Percentiles rank a stretch among this genome's conserved stretches.
Conservation (phyloP, 2,329 filamentous ascomycete species). For the Claviceps capensis region DNA sequence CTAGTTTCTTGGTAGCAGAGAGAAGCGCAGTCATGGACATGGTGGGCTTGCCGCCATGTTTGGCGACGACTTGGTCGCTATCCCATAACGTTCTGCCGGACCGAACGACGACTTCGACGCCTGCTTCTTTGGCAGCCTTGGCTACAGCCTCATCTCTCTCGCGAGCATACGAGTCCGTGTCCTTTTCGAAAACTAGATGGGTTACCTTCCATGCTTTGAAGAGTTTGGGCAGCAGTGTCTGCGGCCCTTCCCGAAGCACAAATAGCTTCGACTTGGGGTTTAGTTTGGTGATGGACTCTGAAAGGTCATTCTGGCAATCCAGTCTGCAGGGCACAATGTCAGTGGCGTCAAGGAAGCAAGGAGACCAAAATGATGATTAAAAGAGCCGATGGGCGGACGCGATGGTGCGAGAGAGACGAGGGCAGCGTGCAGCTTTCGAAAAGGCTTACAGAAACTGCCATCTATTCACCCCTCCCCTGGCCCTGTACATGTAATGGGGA, state of each 20-base stretch:
- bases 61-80: conserved; percentile 52
- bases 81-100: conserved; percentile 61
- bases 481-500: conserved; percentile 64
- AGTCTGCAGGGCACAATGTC: conserved; percentile 28
- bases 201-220: conserved; percentile 62
- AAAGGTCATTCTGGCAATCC: conserved; percentile 61
- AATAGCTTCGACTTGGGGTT: conserved; percentile 60
- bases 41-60: conserved; percentile 55
- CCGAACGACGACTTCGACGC: conserved; percentile 52
- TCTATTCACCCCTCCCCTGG: conserved; percentile 55
- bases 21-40: conserved; percentile 61
- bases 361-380: background rate
- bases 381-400: no score
- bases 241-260: conserved; percentile 57
- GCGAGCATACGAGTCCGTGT: conserved; percentile 59
- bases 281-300: conserved; percentile 49
- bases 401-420: background rate
- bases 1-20: conserved; percentile 47
- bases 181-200: conserved; percentile 66
- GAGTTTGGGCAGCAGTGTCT: conserved; percentile 57
- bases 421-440: background rate
- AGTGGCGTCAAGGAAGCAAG: background rate
- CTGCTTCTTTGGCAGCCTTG: conserved; percentile 46
- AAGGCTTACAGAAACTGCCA: conserved; percentile 53
- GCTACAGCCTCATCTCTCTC: conserved; percentile 48